Evolutionary conservation across 352 stramenopile species (phyloP).

Genomic region (Discostella stelligera): DNA sequence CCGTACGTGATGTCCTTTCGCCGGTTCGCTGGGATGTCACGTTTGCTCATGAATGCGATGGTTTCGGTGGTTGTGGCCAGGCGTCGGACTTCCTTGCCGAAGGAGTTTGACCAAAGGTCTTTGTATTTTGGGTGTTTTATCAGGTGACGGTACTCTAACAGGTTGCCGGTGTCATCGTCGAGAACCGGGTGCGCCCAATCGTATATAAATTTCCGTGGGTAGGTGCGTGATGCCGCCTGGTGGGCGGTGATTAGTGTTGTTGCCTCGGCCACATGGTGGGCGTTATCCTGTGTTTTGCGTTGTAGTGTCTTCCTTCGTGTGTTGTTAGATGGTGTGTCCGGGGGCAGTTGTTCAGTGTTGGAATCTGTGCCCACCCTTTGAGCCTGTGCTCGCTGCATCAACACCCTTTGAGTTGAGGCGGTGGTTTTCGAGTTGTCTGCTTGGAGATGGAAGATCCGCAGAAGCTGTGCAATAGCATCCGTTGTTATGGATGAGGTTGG

Average conservation of each 20-base stretch:
- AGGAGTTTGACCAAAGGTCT: no score
- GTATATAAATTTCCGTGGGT: not conserved
- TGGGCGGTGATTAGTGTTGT: not conserved
- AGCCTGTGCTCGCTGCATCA: not conserved
- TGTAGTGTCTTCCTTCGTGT: not conserved
- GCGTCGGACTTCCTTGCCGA: not conserved
- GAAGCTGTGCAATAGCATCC: conserved; percentile 1
- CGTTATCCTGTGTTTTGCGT: no score
- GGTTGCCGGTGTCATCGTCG: conserved; percentile 1
- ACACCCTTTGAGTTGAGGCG: conserved; percentile 9
- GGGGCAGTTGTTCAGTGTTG: not conserved
- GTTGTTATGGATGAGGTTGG: not conserved
- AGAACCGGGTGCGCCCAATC: not conserved
- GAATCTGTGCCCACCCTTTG: conserved; percentile 9
- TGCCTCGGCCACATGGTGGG: not conserved
- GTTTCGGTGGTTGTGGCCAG: not conserved
- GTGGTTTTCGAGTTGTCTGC: not conserved
- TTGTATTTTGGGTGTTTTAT: not conserved
- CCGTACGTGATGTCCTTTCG: conserved; percentile 22
- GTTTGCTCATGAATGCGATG: conserved; percentile 18
- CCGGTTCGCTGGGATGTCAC: conserved; percentile 4
- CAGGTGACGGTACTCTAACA: conserved; percentile 3
- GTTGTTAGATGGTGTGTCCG: not conserved
- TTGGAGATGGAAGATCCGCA: conserved; percentile 1
- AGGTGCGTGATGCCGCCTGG: not conserved